A percentile compares a stretch with the other conserved stretches of the same genome.
phyloP scores from a whole-genome alignment of 495 filamentous ascomycete species.

The Lasiosphaeria ovina region DNA sequence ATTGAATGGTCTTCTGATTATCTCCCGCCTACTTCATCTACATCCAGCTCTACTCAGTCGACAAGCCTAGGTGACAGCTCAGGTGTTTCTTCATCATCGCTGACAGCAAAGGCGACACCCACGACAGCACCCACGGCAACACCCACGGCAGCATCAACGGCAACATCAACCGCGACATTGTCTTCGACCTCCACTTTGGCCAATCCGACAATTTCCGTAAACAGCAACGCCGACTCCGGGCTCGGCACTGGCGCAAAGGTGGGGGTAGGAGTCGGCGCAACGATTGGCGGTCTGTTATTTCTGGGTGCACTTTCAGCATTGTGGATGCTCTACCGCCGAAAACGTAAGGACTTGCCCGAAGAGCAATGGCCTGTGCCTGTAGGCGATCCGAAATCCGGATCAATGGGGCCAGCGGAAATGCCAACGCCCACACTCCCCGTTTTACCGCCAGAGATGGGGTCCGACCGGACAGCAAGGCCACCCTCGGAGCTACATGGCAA shows the following conservation, averaged over 20 bases:
- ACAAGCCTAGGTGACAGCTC: background rate
- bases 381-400: background rate
- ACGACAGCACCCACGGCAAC: background rate
- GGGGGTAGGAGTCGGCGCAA: constrained; percentile 23
- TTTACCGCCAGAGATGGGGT: background rate
- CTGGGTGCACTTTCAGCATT: constrained; percentile 16
- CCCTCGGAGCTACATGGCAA: constrained; percentile 3
- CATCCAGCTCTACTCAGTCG: background rate
- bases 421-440: background rate
- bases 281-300: constrained; percentile 12
- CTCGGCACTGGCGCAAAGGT: constrained; percentile 21
- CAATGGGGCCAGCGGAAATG: background rate
- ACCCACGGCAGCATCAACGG: too few relatives aligned
- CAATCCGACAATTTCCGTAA: too few relatives aligned
- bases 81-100: background rate
- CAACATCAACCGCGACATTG: background rate
- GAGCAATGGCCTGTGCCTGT: background rate
- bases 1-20: background rate
- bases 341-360: background rate
- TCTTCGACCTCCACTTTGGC: too few relatives aligned
- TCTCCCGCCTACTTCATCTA: background rate
- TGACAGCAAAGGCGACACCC: background rate
- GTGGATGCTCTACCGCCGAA: constrained; percentile 17
- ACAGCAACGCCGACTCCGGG: background rate
- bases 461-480: background rate